phyloP scores from a whole-genome alignment of 768 basidiomycete genomes.

The Tulasnella calospora region DNA sequence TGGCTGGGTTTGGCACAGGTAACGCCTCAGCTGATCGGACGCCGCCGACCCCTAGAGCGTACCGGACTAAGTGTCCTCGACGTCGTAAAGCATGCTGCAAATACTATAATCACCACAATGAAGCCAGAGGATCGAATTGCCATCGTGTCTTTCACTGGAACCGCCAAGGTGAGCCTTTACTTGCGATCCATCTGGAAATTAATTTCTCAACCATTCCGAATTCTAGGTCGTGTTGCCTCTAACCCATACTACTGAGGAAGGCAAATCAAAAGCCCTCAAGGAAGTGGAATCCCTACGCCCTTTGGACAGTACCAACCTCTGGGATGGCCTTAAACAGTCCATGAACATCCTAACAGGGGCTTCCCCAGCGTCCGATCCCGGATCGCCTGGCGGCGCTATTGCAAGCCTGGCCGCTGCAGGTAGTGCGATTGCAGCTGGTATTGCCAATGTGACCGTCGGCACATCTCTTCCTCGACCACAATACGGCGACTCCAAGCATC shows the following conservation, averaged over 20 bases:
- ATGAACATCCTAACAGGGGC: conserved; percentile 26
- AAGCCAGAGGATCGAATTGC: conserved; percentile 27
- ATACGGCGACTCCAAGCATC: conserved; percentile 6
- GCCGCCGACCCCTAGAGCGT: not conserved
- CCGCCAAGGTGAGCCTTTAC: conserved; percentile 12
- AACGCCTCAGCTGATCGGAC: not conserved
- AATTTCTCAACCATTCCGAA: not conserved
- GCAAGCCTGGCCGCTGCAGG: not conserved
- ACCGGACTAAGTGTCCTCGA: conserved; percentile 27
- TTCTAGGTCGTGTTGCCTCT: conserved; percentile 21
- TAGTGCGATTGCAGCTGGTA: not conserved
- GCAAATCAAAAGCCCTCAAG: conserved; percentile 19
- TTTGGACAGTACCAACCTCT: conserved; percentile 26
- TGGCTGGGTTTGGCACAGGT: not conserved
- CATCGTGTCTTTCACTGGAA: conserved; percentile 26
- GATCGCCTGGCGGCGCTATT: not conserved
- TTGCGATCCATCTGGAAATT: not conserved
- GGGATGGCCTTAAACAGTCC: conserved; percentile 29
- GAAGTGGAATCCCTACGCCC: conserved; percentile 23
- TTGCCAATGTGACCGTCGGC: not conserved
- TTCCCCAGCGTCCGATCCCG: not conserved
- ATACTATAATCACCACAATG: conserved; percentile 27
- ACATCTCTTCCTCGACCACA: not conserved
- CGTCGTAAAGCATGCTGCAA: conserved; percentile 28
- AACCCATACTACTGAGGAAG: conserved; percentile 23